Evolutionary conservation across 805 yeast genomes (phyloP), one percentile per base, ranked within the genome.

Genomic region (Ogataea trehaloabstinens): DNA sequence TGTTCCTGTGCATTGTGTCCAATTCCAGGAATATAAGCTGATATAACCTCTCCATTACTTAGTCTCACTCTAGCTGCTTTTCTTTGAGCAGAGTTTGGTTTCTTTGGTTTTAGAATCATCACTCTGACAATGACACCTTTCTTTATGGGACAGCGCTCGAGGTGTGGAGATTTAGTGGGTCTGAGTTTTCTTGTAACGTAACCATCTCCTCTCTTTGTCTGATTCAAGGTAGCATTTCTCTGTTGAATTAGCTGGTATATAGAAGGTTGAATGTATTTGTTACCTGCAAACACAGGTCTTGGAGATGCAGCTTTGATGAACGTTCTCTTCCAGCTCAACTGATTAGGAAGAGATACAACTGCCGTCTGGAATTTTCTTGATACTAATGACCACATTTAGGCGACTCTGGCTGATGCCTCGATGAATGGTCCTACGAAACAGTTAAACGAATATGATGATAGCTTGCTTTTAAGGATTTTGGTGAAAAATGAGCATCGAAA

Each of bases 1-100:
- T 93, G 99, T 63, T 93, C 99, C 69, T 93, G 98, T 17, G 95
- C 83, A 58, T 93, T 93, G 65, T 93, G 99, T 16, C 99, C 99
- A 60, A 93, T 97, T 39, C 99, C 99, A 12, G 97, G 96, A 41
- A 93, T 93, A 61, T 89, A 90, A 1, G 96, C 96, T 32, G 91
- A 82, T 13, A 93, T 77, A 35, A 86, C 81, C 49, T 82, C 83
- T 19, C 98, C 99, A 55, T 86, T 91, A 8, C 95, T 77, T 45
- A 93, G 73, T 65, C 95, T 78, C 17, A 93, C 98, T 70, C 98
- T 84, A 48, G 95, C 89, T 33, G 95, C 96, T 64, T 93, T 93
- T 68, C 99, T 78, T 67, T 90, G 91, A 15, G 99, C 97, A 31
- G 98, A 91, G 70, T 93, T 93, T 24, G 99, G 99, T 63, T 93